Conservation (phyloP, 306 rosid genomes). For the Lathyrus sativus region DNA sequence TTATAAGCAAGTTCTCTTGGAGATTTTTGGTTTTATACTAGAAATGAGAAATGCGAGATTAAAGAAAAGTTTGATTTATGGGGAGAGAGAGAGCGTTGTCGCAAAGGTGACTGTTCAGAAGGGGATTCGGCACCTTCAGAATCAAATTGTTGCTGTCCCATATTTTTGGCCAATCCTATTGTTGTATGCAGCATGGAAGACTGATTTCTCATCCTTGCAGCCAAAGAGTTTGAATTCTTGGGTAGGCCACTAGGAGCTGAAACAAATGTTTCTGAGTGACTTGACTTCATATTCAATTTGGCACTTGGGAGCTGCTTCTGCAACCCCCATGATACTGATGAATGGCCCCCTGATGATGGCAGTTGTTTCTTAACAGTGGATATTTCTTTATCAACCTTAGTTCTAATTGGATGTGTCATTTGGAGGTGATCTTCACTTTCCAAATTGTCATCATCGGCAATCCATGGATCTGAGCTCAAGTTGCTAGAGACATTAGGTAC, state of each 20-base stretch:
- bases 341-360: constrained; percentile 52
- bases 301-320: constrained; percentile 58
- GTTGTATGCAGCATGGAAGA: constrained; percentile 44
- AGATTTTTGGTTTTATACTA: no score
- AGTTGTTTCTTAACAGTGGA: constrained; percentile 57
- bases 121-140: constrained; percentile 56
- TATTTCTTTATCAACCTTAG: constrained; percentile 52
- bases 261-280: constrained; percentile 54
- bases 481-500: no score
- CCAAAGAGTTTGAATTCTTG: constrained; percentile 43
- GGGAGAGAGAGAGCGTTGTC: constrained; percentile 56
- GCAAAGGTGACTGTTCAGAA: constrained; percentile 61
- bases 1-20: constrained; percentile 10
- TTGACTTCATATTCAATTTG: constrained; percentile 51
- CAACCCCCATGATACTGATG: constrained; percentile 64
- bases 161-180: no score
- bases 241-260: constrained; percentile 51
- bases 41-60: no score
- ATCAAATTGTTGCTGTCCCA: no score
- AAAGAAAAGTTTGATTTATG: no score
- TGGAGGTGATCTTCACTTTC: no score
- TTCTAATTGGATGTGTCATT: constrained; percentile 44
- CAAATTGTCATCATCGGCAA: no score
- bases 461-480: no score
- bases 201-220: constrained; percentile 52